These are phyloP conservation scores for Cladophialophora psammophila DNA, from an alignment of 2,329 filamentous ascomycete genomes.

Conservation along the genomic window DNA sequence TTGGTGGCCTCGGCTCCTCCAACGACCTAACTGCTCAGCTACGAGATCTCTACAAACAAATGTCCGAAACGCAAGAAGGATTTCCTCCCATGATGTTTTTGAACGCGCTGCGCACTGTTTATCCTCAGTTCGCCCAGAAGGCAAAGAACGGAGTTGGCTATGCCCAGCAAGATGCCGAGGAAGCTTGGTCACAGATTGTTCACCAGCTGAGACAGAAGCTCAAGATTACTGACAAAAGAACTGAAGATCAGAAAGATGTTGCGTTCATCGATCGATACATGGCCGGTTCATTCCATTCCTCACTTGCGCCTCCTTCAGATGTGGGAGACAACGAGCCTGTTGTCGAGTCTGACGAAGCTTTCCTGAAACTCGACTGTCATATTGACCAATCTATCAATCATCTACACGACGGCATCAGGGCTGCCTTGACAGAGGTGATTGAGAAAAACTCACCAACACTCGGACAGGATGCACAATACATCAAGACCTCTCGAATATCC, in stretches of 20 bases:
- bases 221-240: slow-evolving; percentile 58
- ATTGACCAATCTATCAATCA: slow-evolving; percentile 89
- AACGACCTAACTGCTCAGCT: slow-evolving; percentile 79
- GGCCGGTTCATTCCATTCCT: slow-evolving; percentile 78
- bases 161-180: slow-evolving; percentile 98
- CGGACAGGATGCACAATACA: slow-evolving; percentile 81
- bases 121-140: slow-evolving; percentile 92
- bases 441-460: slow-evolving; percentile 86
- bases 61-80: slow-evolving; percentile 88
- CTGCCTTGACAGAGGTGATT: slow-evolving; percentile 83
- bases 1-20: slow-evolving; percentile 65
- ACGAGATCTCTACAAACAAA: slow-evolving; percentile 83
- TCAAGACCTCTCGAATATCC: slow-evolving; percentile 87
- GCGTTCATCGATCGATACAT: slow-evolving; percentile 93
- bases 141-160: slow-evolving; percentile 82
- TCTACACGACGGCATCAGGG: slow-evolving; percentile 83
- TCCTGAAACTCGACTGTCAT: slow-evolving; percentile 95
- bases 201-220: slow-evolving; percentile 81
- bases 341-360: slow-evolving; percentile 72
- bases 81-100: slow-evolving; percentile 85
- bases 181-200: slow-evolving; percentile 96
- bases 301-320: slow-evolving; percentile 78
- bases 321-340: slow-evolving; percentile 76
- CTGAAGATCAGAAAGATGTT: slow-evolving; percentile 56
- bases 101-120: slow-evolving; percentile 76